Evolutionary conservation across 495 filamentous ascomycete species (phyloP).

Genomic region (Penicillium dipodomyicola): DNA sequence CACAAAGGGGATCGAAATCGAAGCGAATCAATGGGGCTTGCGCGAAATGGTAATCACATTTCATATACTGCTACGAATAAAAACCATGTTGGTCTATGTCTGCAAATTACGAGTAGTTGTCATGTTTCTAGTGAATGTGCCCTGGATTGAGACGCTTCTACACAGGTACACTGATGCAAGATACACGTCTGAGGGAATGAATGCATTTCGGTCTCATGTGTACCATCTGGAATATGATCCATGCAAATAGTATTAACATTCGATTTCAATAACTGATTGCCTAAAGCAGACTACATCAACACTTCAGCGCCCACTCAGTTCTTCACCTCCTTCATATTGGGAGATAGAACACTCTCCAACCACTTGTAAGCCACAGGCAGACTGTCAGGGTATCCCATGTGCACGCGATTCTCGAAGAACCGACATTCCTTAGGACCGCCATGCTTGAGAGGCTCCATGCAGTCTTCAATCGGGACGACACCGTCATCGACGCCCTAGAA

Average conservation of each 20-base stretch:
- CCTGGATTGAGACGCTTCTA: not conserved
- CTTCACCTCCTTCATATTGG: conserved; percentile 22
- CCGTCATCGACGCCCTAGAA: conserved; percentile 64
- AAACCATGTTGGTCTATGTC: not conserved
- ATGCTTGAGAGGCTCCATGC: conserved; percentile 62
- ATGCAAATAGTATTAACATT: not conserved
- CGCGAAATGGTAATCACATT: not conserved
- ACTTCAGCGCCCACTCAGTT: conserved; percentile 16
- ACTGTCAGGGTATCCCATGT: conserved; percentile 63
- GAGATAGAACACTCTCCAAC: conserved; percentile 38
- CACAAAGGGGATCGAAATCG: conserved; percentile 10
- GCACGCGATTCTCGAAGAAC: conserved; percentile 58
- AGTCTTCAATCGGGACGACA: conserved; percentile 78
- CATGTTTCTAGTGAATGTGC: not conserved
- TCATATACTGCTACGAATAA: not conserved
- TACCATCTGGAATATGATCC: not conserved
- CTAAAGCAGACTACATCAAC: not conserved
- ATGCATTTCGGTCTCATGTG: not conserved
- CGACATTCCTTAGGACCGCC: conserved; percentile 71
- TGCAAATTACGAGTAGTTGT: not conserved
- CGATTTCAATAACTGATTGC: not conserved
- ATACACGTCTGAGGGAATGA: not conserved
- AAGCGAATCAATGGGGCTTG: conserved; percentile 1
- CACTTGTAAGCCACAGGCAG: conserved; percentile 38
- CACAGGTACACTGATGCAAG: not conserved